These are phyloP conservation scores for Pestalotiopsis sp. DNA, from an alignment of 2,329 filamentous ascomycete species.

Conservation along the genomic window DNA sequence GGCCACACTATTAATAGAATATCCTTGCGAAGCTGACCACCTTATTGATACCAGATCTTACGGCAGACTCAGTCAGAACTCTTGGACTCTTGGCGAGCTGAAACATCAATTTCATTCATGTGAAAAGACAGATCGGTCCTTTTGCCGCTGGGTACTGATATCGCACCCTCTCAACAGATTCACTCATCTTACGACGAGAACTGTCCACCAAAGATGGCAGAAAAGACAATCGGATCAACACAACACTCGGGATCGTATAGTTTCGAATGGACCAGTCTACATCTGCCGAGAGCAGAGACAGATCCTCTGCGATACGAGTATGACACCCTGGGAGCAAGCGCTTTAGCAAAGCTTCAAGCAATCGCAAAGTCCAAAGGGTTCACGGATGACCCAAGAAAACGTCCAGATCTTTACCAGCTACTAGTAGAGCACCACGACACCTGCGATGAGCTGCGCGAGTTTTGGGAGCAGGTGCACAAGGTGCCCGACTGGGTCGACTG, in stretches of 20 bases:
- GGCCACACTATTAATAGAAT: neutral
- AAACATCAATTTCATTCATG: neutral
- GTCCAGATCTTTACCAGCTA: constrained; percentile 17
- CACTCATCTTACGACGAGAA: neutral
- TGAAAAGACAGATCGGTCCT: neutral
- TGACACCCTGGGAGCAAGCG: constrained; percentile 12
- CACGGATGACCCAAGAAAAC: constrained; percentile 16
- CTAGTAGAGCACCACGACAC: constrained; percentile 12
- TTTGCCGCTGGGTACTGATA: neutral
- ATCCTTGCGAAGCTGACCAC: neutral
- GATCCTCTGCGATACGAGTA: constrained; percentile 16
- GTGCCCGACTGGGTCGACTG: constrained; percentile 70
- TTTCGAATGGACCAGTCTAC: neutral
- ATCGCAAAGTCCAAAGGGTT: constrained; percentile 15
- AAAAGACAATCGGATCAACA: neutral
- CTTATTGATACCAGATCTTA: neutral
- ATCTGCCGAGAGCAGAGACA: neutral
- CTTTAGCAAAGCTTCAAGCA: constrained; percentile 10
- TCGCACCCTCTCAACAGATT: too few relatives aligned
- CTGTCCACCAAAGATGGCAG: neutral
- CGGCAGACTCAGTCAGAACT: neutral
- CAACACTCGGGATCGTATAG: neutral
- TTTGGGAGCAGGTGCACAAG: constrained; percentile 62
- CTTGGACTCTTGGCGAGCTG: neutral
- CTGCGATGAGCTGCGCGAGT: constrained; percentile 15